Evolutionary conservation across 306 rosid species (phyloP).

Genomic region (Vigna nakashimae): DNA sequence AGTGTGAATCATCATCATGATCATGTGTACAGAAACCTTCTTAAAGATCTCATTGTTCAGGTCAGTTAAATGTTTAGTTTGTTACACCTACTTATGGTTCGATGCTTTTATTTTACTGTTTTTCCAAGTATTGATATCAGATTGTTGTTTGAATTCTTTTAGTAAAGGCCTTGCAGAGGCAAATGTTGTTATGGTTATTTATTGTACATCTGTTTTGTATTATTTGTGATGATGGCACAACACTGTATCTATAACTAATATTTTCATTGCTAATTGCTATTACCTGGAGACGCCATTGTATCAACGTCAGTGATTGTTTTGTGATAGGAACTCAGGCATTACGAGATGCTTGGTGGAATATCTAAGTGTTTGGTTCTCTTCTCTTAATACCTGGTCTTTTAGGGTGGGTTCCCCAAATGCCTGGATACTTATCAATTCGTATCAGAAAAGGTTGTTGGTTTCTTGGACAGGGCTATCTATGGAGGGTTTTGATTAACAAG

Average conservation of each 20-base stretch:
- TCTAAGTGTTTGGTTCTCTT: too few relatives aligned
- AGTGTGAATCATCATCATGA: slow-evolving; percentile 68
- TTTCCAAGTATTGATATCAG: background rate
- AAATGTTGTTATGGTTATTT: background rate
- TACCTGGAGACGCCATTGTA: slow-evolving; percentile 1
- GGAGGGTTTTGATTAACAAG: too few relatives aligned
- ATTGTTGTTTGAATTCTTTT: background rate
- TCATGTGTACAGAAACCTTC: slow-evolving; percentile 61
- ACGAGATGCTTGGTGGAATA: too few relatives aligned
- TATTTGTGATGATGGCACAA: background rate
- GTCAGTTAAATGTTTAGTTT: slow-evolving; percentile 46
- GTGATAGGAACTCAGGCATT: too few relatives aligned
- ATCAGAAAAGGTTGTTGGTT: too few relatives aligned
- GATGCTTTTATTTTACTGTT: background rate
- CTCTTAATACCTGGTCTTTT: too few relatives aligned
- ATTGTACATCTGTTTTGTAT: background rate
- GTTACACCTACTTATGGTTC: background rate
- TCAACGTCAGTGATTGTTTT: background rate
- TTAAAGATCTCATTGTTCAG: slow-evolving; percentile 90
- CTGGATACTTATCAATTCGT: too few relatives aligned
- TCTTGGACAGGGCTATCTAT: too few relatives aligned
- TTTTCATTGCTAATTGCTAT: slow-evolving; percentile 16
- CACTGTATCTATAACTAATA: background rate
- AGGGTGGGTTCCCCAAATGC: too few relatives aligned
- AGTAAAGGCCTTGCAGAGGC: background rate